Conservation (phyloP, 768 basidiomycete genomes). For the Macrolepiota albuminosa region DNA sequence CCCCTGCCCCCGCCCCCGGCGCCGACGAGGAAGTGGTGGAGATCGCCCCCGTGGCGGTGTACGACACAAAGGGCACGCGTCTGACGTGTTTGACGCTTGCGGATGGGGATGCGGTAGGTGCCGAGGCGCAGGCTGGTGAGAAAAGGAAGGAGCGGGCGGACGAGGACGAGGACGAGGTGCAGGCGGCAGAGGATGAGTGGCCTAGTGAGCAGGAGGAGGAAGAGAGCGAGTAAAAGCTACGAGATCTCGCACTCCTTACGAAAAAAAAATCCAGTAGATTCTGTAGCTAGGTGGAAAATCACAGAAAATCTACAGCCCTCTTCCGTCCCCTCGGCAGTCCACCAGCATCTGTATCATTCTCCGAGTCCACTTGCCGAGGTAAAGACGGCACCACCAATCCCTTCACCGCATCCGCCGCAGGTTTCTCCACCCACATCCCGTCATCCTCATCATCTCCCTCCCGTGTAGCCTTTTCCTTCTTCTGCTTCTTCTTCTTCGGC, state of each 20-base stretch:
- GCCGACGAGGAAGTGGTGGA: constrained; percentile 18
- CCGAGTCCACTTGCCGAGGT: constrained; percentile 13
- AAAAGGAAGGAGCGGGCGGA: constrained; percentile 23
- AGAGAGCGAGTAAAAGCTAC: constrained; percentile 9
- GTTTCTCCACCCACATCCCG: constrained; percentile 69
- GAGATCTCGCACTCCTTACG: no score
- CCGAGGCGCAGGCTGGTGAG: constrained; percentile 14
- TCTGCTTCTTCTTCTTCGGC: constrained; percentile 43
- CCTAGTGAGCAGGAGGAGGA: constrained; percentile 7
- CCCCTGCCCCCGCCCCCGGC: constrained; percentile 26
- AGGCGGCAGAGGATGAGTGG: constrained; percentile 1
- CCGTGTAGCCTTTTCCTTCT: constrained; percentile 26
- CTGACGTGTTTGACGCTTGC: constrained; percentile 27
- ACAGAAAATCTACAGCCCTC: constrained; percentile 75
- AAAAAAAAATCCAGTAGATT: neutral
- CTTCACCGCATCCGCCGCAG: constrained; percentile 46
- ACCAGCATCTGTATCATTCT: constrained; percentile 11
- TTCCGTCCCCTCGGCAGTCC: constrained; percentile 47
- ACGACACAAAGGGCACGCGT: constrained; percentile 20
- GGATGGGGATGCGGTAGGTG: constrained; percentile 22
- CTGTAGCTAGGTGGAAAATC: constrained; percentile 13
- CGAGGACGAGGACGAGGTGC: constrained; percentile 12
- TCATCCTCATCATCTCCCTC: constrained; percentile 40
- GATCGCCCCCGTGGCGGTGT: constrained; percentile 15
- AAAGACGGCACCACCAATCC: constrained; percentile 16